Conservation (phyloP, 495 filamentous ascomycete species). For the Penicillium nucicola region DNA sequence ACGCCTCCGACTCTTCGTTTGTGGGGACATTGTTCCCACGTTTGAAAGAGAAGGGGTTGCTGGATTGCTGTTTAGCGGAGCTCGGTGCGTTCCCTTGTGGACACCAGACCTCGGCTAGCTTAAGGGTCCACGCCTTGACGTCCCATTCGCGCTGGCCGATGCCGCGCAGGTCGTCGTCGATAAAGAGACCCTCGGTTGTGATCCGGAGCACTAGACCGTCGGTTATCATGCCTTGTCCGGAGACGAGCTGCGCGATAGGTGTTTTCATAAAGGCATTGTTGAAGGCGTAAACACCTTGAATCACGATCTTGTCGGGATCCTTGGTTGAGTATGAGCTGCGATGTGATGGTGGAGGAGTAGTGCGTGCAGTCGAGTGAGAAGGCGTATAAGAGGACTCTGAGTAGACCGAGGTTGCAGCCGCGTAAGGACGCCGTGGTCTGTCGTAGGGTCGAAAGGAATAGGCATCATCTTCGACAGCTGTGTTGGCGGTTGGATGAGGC, state of each 20-base stretch:
- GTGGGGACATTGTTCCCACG: constrained; percentile 46
- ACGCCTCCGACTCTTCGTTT: constrained; percentile 61
- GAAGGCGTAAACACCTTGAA: constrained; percentile 87
- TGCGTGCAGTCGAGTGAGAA: constrained; percentile 77
- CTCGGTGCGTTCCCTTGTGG: constrained; percentile 43
- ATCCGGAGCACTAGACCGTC: constrained; percentile 84
- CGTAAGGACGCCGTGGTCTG: constrained; percentile 55
- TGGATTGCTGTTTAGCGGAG: constrained; percentile 19
- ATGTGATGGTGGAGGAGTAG: constrained; percentile 76
- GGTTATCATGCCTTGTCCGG: constrained; percentile 70
- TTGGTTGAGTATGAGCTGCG: constrained; percentile 75
- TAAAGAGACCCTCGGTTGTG: constrained; percentile 87
- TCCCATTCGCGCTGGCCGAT: constrained; percentile 96
- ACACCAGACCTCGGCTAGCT: constrained; percentile 86
- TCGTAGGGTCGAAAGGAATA: constrained; percentile 86
- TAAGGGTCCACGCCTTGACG: constrained; percentile 95
- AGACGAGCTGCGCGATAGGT: constrained; percentile 76
- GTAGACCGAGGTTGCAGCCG: constrained; percentile 60
- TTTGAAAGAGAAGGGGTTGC: constrained; percentile 34
- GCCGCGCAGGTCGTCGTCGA: constrained; percentile 88
- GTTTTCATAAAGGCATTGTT: constrained; percentile 78
- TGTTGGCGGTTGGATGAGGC: constrained; percentile 56
- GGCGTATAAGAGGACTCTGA: constrained; percentile 84
- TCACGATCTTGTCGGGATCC: constrained; percentile 92
- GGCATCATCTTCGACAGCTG: constrained; percentile 63